Percentiles rank a stretch among this genome's conserved stretches.
These are phyloP conservation scores for Pythium rhizo-oryzae DNA, from an alignment of 352 stramenopile genomes.

Conservation along the genomic window DNA sequence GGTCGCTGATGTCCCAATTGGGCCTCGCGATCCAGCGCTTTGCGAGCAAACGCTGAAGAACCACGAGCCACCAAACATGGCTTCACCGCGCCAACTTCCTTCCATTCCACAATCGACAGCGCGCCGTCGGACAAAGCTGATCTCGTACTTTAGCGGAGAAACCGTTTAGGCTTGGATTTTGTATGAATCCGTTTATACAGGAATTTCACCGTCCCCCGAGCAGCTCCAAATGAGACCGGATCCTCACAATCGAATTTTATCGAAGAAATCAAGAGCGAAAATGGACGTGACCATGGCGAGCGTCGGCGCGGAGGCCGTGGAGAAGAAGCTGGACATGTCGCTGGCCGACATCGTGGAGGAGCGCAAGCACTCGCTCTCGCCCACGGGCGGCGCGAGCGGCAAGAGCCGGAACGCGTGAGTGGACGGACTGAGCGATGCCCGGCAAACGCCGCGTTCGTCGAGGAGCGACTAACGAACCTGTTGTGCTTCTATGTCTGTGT, in stretches of 20 bases:
- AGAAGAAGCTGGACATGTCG: conserved; percentile 79
- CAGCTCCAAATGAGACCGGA: background rate
- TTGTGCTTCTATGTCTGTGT: too few relatives aligned
- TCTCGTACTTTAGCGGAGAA: conserved; percentile 7
- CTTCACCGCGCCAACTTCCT: background rate
- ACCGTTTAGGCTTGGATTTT: background rate
- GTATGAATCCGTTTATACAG: conserved; percentile 25
- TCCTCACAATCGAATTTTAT: conserved; percentile 12
- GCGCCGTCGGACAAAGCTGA: conserved; percentile 25
- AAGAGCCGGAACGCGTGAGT: conserved; percentile 64
- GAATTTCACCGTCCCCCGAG: conserved; percentile 10
- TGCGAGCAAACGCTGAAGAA: conserved; percentile 10
- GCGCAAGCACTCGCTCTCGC: conserved; percentile 33
- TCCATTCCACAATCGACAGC: too few relatives aligned
- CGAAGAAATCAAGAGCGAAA: conserved; percentile 2
- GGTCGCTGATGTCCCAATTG: conserved; percentile 39
- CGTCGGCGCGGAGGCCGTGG: conserved; percentile 36
- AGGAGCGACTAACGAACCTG: too few relatives aligned
- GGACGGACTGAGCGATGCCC: background rate
- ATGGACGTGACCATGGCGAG: conserved; percentile 2
- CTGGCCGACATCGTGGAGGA: conserved; percentile 68
- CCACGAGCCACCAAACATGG: background rate
- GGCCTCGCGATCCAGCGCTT: conserved; percentile 36
- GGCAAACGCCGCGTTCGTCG: too few relatives aligned
- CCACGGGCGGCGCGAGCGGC: conserved; percentile 24